Base-by-base conservation (phyloP, 2,329 filamentous ascomycete species). In the Truncatella angustata region DNA sequence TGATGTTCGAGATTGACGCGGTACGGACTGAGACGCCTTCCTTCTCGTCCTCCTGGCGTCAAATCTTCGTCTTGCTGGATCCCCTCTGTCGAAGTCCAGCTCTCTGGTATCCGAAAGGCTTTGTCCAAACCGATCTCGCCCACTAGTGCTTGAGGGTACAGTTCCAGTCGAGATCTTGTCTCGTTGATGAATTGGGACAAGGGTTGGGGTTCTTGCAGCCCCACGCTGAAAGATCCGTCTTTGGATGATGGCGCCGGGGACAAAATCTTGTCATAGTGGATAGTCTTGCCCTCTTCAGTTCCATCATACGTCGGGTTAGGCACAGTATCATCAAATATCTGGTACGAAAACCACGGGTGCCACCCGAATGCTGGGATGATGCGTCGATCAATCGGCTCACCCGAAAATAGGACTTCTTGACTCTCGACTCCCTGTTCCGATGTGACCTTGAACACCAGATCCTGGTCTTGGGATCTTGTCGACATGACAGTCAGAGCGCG, bases 301-400 rank as follows among this genome's bases (percentile, higher is more conserved):
- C 57, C 66, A 50, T 68, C 65, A 53, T 72, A 77, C 0, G 72
- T 75, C 28, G 67, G 63, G 43, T 62, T 60, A 26, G 64, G 26
- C 34, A 64, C 64, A 18, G 64, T 67, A 66, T 90, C 84, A 61
- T 86, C 80, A 63, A 85, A 90, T 61, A 94, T 78, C 58, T 90
- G 85, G 66, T 93, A 77, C 1, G 88, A 87, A 68, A 92, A 93
- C 90, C 90, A 94, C 1, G 90, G 90, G 65, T 94, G 90, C 88
- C 89, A 92, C 18, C 90, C 90, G 69, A 92, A 93, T n/a, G 85
- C 84, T 0, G 90, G 87, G 3, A 93, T 60, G 21, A 86, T 66
- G 54, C 74, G 75, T 53, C 74, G 70, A 49, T 58, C 32, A 26
- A 40, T n/a, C 5, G 23, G 56, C 43, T 6, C 26, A 7, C 23